Evolutionary conservation across 805 yeast species (phyloP).

Genomic region (Candida quercuum): DNA sequence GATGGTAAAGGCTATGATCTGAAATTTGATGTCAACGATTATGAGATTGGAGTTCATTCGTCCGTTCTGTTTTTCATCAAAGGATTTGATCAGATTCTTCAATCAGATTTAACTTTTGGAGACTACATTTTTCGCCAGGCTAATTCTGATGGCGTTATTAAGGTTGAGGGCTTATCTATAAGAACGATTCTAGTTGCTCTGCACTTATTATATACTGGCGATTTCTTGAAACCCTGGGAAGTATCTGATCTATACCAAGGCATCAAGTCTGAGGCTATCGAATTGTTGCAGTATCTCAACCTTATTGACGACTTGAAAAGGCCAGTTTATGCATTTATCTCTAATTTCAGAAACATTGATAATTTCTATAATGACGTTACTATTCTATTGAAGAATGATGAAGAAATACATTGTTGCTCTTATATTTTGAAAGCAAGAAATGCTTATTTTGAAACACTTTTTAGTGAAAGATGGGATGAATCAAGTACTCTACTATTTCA

Average conservation of each 20-base stretch:
- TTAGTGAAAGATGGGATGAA: conserved; percentile 49
- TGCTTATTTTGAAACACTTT: conserved; percentile 55
- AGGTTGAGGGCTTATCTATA: conserved; percentile 13
- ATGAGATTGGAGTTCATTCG: conserved; percentile 32
- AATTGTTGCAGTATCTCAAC: conserved; percentile 8
- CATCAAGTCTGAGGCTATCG: conserved; percentile 7
- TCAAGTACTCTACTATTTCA: conserved; percentile 33
- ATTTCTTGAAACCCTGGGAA: conserved; percentile 41
- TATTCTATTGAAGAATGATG: conserved; percentile 43
- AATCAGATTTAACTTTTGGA: conserved; percentile 9
- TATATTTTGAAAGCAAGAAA: conserved; percentile 51
- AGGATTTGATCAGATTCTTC: conserved; percentile 1
- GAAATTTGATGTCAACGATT: conserved; percentile 24
- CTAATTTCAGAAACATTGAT: conserved; percentile 5
- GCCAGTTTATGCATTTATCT: conserved; percentile 1
- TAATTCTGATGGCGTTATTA: conserved; percentile 14
- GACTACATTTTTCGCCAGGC: conserved; percentile 10
- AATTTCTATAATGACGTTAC: conserved; percentile 32
- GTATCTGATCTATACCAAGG: conserved; percentile 20
- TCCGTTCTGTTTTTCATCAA: conserved; percentile 25
- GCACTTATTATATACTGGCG: conserved; percentile 47
- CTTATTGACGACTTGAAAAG: conserved; percentile 14
- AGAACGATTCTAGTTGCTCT: conserved; percentile 34
- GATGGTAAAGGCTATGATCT: conserved; percentile 31
- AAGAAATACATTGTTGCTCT: conserved; percentile 38